phyloP scores from a whole-genome alignment of 2,329 filamentous ascomycete species.

The Cladosporium sp. region DNA sequence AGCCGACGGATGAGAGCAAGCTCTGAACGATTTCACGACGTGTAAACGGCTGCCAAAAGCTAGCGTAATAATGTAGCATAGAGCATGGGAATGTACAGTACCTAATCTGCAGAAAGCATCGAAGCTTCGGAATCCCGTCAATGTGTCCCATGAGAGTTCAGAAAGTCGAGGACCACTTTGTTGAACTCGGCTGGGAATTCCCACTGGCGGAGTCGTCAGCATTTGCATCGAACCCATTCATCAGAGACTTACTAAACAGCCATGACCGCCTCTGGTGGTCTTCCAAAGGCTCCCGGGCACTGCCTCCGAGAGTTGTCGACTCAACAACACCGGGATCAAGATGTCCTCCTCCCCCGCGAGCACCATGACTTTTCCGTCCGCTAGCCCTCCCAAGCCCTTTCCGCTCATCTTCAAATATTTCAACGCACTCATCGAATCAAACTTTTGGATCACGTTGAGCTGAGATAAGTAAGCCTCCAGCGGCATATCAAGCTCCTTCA shows the following conservation, averaged over 20 bases:
- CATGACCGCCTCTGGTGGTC: constrained; percentile 21
- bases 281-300: constrained; percentile 17
- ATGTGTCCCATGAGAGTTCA: not conserved
- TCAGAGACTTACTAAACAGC: constrained; percentile 14
- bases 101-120: not conserved
- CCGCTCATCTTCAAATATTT: constrained; percentile 13
- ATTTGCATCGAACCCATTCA: not conserved
- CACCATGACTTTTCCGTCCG: constrained; percentile 18
- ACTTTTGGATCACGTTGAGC: constrained; percentile 21
- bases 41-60: constrained; percentile 2
- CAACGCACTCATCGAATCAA: constrained; percentile 16
- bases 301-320: constrained; percentile 16
- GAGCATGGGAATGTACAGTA: constrained; percentile 10
- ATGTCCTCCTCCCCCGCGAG: constrained; percentile 21
- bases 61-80: constrained; percentile 8
- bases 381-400: constrained; percentile 15
- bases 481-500: constrained; percentile 18
- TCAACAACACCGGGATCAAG: constrained; percentile 19
- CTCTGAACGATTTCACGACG: constrained; percentile 5
- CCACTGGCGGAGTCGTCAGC: constrained; percentile 12
- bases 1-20: constrained; percentile 26
- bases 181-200: constrained; percentile 21
- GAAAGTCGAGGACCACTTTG: constrained; percentile 13
- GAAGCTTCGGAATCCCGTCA: too few relatives aligned
- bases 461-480: constrained; percentile 19